Evolutionary conservation across 306 rosid species (phyloP).

Genomic region (Malus domestica): ASM211411v1 NC_041801.1:6648501-6649000

Average conservation of each 20-base stretch:
- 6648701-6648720: background rate
- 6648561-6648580: too few relatives aligned
- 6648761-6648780: background rate
- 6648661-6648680: background rate
- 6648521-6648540: too few relatives aligned
- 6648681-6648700: background rate
- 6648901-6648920: background rate
- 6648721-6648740: background rate
- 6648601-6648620: background rate
- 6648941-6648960: constrained; percentile 35
- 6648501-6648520: too few relatives aligned
- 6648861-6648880: too few relatives aligned
- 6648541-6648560: too few relatives aligned
- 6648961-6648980: constrained; percentile 20
- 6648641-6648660: background rate
- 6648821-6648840: too few relatives aligned
- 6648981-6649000: constrained; percentile 25
- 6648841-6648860: too few relatives aligned
- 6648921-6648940: constrained; percentile 21
- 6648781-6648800: too few relatives aligned
- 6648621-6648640: background rate
- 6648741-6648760: background rate
- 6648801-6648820: too few relatives aligned
- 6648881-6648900: background rate
- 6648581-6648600: background rate